Evolutionary conservation across 1,139 yeast genomes (phyloP).

Genomic region (Suhomyces bribrorum): DNA sequence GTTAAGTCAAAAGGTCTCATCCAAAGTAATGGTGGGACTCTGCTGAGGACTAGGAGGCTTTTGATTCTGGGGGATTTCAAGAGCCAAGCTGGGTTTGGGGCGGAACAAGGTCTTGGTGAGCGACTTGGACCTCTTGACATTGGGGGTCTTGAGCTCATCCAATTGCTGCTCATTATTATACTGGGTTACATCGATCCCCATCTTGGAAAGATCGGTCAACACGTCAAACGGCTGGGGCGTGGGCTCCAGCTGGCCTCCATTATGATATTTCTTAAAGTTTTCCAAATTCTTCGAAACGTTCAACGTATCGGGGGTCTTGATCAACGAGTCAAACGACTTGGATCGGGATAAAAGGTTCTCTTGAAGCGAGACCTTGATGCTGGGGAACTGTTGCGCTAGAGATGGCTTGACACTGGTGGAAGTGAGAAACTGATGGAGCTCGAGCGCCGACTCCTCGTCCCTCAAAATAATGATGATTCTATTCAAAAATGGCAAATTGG

Average conservation of each 20-base stretch:
- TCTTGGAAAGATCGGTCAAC: conserved; percentile 28
- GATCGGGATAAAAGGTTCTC: conserved; percentile 45
- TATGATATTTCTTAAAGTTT: conserved; percentile 30
- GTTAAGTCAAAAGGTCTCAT: conserved; percentile 26
- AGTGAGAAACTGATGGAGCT: conserved; percentile 25
- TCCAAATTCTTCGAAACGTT: conserved; percentile 24
- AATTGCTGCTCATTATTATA: conserved; percentile 28
- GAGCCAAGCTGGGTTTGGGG: conserved; percentile 27
- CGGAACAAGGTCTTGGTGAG: conserved; percentile 39
- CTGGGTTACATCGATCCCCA: conserved; percentile 32
- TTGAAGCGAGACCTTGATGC: conserved; percentile 39
- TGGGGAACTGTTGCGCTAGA: conserved; percentile 16
- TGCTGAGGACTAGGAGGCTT: conserved; percentile 18
- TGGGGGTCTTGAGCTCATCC: conserved; percentile 21
- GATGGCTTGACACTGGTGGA: conserved; percentile 14
- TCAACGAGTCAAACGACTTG: conserved; percentile 36
- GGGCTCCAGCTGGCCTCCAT: conserved; percentile 30
- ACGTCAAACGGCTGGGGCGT: conserved; percentile 37
- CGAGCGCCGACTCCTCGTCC: conserved; percentile 32
- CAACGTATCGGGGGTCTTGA: conserved; percentile 17
- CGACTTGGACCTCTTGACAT: conserved; percentile 24
- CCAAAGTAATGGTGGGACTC: conserved; percentile 46
- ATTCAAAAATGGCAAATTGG: conserved; percentile 43
- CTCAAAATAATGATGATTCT: conserved; percentile 44
- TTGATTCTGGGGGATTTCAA: conserved; percentile 19